Base-by-base conservation (phyloP, 495 filamentous ascomycete species). In the Hypomontagnella monticulosa region DNA sequence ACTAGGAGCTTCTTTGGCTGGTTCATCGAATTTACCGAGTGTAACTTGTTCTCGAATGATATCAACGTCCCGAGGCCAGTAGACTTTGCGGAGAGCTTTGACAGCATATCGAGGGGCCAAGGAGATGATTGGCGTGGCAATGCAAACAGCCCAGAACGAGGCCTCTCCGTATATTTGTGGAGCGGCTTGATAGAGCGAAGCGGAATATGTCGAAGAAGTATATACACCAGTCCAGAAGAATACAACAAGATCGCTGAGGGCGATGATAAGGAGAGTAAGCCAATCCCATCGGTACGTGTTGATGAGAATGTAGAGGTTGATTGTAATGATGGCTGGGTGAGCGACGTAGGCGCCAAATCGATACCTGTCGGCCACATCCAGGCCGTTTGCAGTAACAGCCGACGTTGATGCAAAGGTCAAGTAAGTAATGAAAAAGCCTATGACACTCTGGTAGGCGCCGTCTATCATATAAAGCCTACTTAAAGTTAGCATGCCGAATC, bases 281-380 rank as follows among this genome's bases (percentile, higher is more conserved):
- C 94, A 98, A 75, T 99, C 96, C 96, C 96, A 98, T 57, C 93
- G 84, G 75, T 95, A 98, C 4, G 91, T 93, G 75, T 99, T 99
- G 79, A 99, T 84, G 63, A 98, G 79, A 68, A 99, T 89, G 80
- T 98, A 99, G 54, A 88, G 73, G 73, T 99, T 99, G 78, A 96
- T 95, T 41, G 88, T 88, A 68, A 97, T 80, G 42, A 96, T 87
- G 11, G 91, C 86, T 49, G 89, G 91, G 49, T 87, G 84, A 3
- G 87, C 93, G 54, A 97, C 85, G 69, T 92, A 92, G 50, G 90
- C 81, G 57, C 96, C 96, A 70, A 99, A 88, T 50, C 93, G 88
- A 47, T 86, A 85, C 52, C 89, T 84, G 71, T 97, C 93, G 53
- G 82, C 81, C 34, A 98, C 78, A 51, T 87, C 85, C 11, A 88